Percentiles rank a stretch among this genome's conserved stretches.
Conservation (phyloP, 2,329 filamentous ascomycete species). For the Mariannaea elegans region DNA sequence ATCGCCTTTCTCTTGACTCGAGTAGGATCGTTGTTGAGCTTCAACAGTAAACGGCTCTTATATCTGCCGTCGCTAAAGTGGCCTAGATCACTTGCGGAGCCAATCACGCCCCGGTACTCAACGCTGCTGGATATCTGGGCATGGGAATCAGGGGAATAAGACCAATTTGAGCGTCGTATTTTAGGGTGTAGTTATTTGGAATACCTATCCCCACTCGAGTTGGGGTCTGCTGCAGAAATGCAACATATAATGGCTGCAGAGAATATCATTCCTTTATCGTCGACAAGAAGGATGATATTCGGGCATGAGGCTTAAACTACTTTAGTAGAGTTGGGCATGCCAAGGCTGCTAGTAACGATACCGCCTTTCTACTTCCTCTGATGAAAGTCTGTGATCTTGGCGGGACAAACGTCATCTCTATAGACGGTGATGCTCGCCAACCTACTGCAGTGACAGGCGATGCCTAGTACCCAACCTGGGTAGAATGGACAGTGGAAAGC, state of each 20-base stretch:
- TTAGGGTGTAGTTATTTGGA: conserved; percentile 55
- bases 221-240: conserved; percentile 44
- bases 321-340: conserved; percentile 74
- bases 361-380: conserved; percentile 63
- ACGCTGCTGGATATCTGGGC: conserved; percentile 55
- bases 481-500: conserved; percentile 59
- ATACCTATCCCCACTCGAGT: conserved; percentile 9
- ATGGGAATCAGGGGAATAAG: conserved; percentile 49
- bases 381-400: conserved; percentile 69
- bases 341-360: conserved; percentile 45
- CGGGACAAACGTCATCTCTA: conserved; percentile 65
- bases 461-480: conserved; percentile 63
- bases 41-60: conserved; percentile 55
- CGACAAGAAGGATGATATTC: conserved; percentile 71
- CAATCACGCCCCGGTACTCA: conserved; percentile 73
- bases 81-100: conserved; percentile 67
- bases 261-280: conserved; percentile 81
- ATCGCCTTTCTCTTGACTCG: conserved; percentile 2
- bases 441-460: conserved; percentile 64
- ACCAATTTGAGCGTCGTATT: conserved; percentile 59
- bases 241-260: conserved; percentile 71
- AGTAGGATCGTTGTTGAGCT: conserved; percentile 52
- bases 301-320: conserved; percentile 83
- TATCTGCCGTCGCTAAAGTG: conserved; percentile 67
- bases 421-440: conserved; percentile 76